These are phyloP conservation scores for Phytophthora syringae DNA, from an alignment of 352 stramenopile species.

Conservation along the genomic window DNA sequence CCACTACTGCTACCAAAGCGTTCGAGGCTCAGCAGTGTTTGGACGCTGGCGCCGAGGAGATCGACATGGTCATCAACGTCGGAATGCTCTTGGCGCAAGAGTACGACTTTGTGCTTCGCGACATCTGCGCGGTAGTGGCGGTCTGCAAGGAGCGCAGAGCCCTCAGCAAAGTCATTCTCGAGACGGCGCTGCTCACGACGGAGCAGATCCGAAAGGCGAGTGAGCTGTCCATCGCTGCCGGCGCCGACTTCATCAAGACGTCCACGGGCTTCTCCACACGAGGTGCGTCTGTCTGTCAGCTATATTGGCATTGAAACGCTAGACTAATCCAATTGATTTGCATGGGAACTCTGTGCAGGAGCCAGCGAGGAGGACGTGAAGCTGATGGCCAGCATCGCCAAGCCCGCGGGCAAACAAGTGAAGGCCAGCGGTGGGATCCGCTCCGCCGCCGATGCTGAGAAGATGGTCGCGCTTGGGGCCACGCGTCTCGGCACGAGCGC, in stretches of 20 bases:
- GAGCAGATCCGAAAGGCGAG: slow-evolving; percentile 78
- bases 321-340: slow-evolving; percentile 9
- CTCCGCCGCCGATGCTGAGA: slow-evolving; percentile 62
- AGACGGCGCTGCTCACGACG: slow-evolving; percentile 76
- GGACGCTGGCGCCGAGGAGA: slow-evolving; percentile 78
- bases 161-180: slow-evolving; percentile 86
- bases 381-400: slow-evolving; percentile 72
- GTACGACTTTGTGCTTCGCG: slow-evolving; percentile 77
- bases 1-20: slow-evolving; percentile 63
- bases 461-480: slow-evolving; percentile 77
- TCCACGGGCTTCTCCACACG: slow-evolving; percentile 87
- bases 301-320: background rate
- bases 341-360: slow-evolving; percentile 39
- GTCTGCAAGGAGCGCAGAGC: slow-evolving; percentile 69
- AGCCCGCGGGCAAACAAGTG: slow-evolving; percentile 69
- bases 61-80: slow-evolving; percentile 91
- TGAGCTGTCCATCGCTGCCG: slow-evolving; percentile 67
- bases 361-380: slow-evolving; percentile 81
- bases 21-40: slow-evolving; percentile 77
- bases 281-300: slow-evolving; percentile 29
- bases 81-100: slow-evolving; percentile 66
- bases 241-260: slow-evolving; percentile 90
- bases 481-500: slow-evolving; percentile 74
- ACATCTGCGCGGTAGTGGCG: slow-evolving; percentile 71
- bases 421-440: slow-evolving; percentile 88